Percentiles rank a stretch among this genome's conserved stretches.
Evolutionary conservation across 2,329 filamentous ascomycete genomes (phyloP).

Genomic region (Xylariomycetidae sp.): DNA sequence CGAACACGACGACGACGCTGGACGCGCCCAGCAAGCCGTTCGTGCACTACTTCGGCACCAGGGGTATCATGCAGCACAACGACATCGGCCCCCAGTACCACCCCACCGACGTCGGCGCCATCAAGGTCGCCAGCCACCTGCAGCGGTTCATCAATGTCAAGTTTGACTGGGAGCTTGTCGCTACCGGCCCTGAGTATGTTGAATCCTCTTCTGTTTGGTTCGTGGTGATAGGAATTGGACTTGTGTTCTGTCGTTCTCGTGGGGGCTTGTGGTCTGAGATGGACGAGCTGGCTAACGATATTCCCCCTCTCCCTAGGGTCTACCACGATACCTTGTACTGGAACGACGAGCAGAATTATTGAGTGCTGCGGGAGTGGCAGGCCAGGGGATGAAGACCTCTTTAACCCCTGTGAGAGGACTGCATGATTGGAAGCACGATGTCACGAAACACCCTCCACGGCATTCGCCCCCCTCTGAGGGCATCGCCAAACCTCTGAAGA

Average conservation of each 20-base stretch:
- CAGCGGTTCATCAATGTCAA: constrained; percentile 49
- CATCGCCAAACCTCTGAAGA: too few species aligned
- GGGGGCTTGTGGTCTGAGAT: too few species aligned
- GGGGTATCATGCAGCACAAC: constrained; percentile 55
- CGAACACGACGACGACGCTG: constrained; percentile 28
- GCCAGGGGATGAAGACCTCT: too few species aligned
- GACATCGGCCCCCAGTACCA: constrained; percentile 54
- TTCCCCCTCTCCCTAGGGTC: constrained; percentile 12
- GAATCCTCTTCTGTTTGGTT: background rate
- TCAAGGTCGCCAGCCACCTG: constrained; percentile 55
- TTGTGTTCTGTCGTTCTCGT: too few species aligned
- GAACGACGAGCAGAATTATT: constrained; percentile 44
- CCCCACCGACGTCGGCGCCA: constrained; percentile 54
- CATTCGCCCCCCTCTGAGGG: too few species aligned
- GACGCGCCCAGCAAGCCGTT: constrained; percentile 35
- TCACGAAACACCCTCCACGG: too few species aligned
- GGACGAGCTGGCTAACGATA: too few species aligned
- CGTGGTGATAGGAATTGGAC: too few species aligned
- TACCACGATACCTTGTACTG: constrained; percentile 44
- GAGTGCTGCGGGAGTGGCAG: too few species aligned
- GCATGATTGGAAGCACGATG: too few species aligned
- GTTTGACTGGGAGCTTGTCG: constrained; percentile 24
- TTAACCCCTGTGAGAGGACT: too few species aligned
- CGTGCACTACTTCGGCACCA: constrained; percentile 55
- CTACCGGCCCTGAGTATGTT: background rate